Evolutionary conservation across 495 filamentous ascomycete genomes (phyloP), one percentile per base, ranked within the genome.

Genomic region (Stereocaulon alpinum): DNA sequence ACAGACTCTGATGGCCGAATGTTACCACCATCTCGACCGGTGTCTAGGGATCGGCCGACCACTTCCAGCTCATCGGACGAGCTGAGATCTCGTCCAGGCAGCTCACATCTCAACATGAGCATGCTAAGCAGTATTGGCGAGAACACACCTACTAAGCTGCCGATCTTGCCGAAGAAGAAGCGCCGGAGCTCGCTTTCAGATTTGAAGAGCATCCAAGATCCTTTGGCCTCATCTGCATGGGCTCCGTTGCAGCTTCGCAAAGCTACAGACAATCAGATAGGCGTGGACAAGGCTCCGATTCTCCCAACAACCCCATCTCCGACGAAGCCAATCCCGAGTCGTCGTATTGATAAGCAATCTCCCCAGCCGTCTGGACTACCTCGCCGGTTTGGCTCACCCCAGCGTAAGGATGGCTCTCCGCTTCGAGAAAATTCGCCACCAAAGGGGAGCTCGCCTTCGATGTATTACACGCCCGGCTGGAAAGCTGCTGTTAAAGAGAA

Each of bases 181-280:
- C 79, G 93, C 61, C 84, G 93, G 64, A 95, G 91, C 70, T 96
- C 92, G 24, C 72, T 98, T 24, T 95, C 90, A 17, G 93, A 98
- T 67, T 74, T 98, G 30, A 87, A 88, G 66, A 76, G 75, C 9
- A 17, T 74, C 14, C 61, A 71, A 22, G 57, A 56, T 20, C 50
- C 67, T 14, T 56, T 63, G 51, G 22, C 62, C 32, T 45, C 51
- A n/a, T 42, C 56, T 4, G 53, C 63, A 30, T 59, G 73, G 57
- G 79, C 72, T 24, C 64, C 73, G 15, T 67, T 66, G 41, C 69
- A 71, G 22, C 63, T 63, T 48, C 65, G 69, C 15, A 71, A 72
- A 32, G 27, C 71, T n/a, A 30, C 27, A 22, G 24, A 56, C 27
- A 7, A 40, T 32, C 24, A 49, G 40, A n/a, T n/a, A 29, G 32